Base-by-base conservation (phyloP, 495 filamentous ascomycete species). In the Xylaria sp. region DNA sequence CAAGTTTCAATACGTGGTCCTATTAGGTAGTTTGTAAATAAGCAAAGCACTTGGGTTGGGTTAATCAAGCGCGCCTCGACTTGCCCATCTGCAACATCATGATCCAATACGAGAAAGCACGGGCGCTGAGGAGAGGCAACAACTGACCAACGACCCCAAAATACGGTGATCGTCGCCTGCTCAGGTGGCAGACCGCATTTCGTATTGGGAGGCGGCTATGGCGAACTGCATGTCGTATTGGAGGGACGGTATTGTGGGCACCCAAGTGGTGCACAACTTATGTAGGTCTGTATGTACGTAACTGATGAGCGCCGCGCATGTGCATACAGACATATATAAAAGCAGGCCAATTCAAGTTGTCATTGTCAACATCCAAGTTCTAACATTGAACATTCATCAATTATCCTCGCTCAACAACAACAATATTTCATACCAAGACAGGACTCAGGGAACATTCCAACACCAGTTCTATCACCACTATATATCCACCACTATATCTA, bases 171-270 rank as follows among this genome's bases (percentile, higher is more conserved):
- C 26, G 64, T 59, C 57, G 57, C n/a, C 19, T 37, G 57, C 33
- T 59, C 57, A 59, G 21, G 37, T 59, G 50, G 50, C 3, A 19
- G 40, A 44, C 66, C 24, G 66, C 66, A 68, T 31, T 68, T 68
- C 66, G 66, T 68, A 35, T 68, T 53, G 35, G 8, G 40, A 40
- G 46, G 59, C 67, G 46, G 59, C 67, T 35, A 68, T 46, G 50
- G 66, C 52, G 21, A 24, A 21, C 52, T 68, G 37, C 66, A 68
- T 33, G 41, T 68, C 66, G 66, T 68, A 58, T 68, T 53, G 50
- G 50, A 62, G 2, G 21, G 21, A 44, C 44, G 21, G 4, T 43
- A 62, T 62, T 62, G 59, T 62, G 59, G 59, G n/a, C 31, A 62
- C 59, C 37, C 8, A 59, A 11, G 57, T 37, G 19, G 33, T 21